phyloP scores from a whole-genome alignment of 139 green algal genomes.

The Chlorella sp. region DNA sequence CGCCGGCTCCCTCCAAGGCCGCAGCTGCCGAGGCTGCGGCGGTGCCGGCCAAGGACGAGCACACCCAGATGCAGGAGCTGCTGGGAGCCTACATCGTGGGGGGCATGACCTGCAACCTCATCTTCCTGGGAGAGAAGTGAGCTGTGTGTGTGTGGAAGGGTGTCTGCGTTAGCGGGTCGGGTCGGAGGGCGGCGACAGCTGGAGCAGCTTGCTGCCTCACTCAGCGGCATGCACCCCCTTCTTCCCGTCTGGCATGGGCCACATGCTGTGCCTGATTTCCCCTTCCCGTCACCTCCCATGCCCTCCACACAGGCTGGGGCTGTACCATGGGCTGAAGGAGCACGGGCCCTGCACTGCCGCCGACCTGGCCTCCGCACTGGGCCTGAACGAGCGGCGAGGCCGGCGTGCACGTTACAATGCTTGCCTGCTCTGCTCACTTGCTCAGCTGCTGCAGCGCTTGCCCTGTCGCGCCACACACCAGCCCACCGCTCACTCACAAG shows the following conservation, averaged over 20 bases:
- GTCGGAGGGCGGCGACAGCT: background rate
- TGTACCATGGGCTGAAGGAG: slow-evolving; percentile 31
- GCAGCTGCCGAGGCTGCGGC: too few species aligned
- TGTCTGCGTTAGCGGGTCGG: background rate
- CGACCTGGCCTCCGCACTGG: slow-evolving; percentile 4
- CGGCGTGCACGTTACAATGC: too few species aligned
- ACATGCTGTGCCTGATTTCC: too few species aligned
- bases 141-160: background rate
- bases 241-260: too few species aligned
- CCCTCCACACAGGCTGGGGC: slow-evolving; percentile 20
- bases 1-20: too few species aligned
- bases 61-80: background rate
- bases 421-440: background rate
- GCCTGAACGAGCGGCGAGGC: slow-evolving; percentile 1
- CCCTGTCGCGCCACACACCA: too few species aligned
- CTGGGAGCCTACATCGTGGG: background rate
- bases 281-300: too few species aligned
- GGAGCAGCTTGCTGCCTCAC: background rate
- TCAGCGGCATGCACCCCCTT: background rate
- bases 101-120: slow-evolving; percentile 23
- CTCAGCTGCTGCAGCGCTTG: background rate
- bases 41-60: background rate
- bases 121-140: slow-evolving; percentile 18
- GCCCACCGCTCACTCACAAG: too few species aligned
- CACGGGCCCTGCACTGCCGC: slow-evolving; percentile 25